Evolutionary conservation across 1,284 basidiomycete genomes (phyloP).

Genomic region (Sphagnurus paluster): DNA sequence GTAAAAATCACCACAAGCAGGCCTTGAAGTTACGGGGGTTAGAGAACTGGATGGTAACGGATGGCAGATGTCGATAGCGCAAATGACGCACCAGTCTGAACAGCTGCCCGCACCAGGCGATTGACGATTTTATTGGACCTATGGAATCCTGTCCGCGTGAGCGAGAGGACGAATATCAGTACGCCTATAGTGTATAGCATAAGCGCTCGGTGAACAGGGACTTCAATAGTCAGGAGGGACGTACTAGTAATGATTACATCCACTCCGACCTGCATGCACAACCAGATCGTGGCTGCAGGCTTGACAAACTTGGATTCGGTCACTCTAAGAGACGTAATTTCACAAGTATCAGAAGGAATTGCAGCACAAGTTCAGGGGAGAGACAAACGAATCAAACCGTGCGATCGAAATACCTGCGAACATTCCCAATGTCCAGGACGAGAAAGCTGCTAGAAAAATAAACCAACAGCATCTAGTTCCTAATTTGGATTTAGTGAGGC

Average conservation of each 20-base stretch:
- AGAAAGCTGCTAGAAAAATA: not conserved
- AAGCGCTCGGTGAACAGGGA: not conserved
- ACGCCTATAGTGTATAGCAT: not conserved
- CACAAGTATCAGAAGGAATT: not conserved
- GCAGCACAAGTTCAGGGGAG: not conserved
- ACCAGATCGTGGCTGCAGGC: not conserved
- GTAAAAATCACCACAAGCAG: conserved; percentile 1
- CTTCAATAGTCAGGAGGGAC: not conserved
- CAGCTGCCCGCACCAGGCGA: not conserved
- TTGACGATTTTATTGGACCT: not conserved
- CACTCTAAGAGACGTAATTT: not conserved
- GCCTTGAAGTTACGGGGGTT: not conserved
- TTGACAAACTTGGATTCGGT: not conserved
- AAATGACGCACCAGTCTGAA: not conserved
- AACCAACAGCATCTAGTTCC: not conserved
- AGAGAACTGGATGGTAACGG: not conserved
- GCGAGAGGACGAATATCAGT: not conserved
- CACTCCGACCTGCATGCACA: not conserved
- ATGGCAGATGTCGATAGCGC: not conserved
- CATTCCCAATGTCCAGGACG: conserved; percentile 1
- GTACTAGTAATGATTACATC: not conserved
- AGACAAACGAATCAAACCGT: not conserved
- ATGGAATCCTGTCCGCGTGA: not conserved
- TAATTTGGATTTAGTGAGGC: not conserved
- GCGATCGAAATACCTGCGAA: not conserved